These are phyloP conservation scores for Cyphellophora europaea DNA, from an alignment of 2,329 filamentous ascomycete species.

Conservation along the genomic window DNA sequence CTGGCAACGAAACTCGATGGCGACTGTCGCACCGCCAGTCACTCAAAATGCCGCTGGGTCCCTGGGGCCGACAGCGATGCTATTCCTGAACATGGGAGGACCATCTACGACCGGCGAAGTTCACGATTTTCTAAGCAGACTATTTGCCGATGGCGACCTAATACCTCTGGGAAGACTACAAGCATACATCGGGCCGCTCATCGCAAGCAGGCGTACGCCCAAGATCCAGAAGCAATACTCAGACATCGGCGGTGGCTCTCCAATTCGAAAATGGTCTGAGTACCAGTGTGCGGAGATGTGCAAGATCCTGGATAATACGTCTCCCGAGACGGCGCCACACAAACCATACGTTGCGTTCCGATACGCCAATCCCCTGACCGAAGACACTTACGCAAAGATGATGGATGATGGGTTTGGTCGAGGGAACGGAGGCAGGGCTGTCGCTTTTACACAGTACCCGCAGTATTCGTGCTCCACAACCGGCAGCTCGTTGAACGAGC, in stretches of 20 bases:
- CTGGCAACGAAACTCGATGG: too few species aligned
- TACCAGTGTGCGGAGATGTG: conserved; percentile 93
- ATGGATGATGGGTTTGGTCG: conserved; percentile 83
- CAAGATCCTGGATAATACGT: conserved; percentile 85
- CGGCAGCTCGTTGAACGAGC: conserved; percentile 87
- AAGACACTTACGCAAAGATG: conserved; percentile 79
- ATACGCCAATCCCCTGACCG: conserved; percentile 86
- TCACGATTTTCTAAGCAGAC: conserved; percentile 73
- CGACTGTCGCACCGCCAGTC: conserved; percentile 63
- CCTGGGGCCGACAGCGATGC: conserved; percentile 88
- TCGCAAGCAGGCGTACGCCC: conserved; percentile 77
- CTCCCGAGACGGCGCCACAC: conserved; percentile 87
- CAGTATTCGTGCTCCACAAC: conserved; percentile 98
- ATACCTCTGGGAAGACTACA: conserved; percentile 93
- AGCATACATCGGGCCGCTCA: conserved; percentile 78
- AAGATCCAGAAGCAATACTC: conserved; percentile 96
- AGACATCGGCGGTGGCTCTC: conserved; percentile 92
- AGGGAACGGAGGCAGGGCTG: conserved; percentile 81
- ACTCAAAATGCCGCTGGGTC: conserved; percentile 63
- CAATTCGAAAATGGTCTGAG: conserved; percentile 97
- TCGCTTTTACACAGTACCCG: conserved; percentile 96
- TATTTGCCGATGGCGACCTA: conserved; percentile 88
- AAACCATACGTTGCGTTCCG: conserved; percentile 97
- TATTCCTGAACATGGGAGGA: conserved; percentile 98
- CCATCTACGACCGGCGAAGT: conserved; percentile 84